Conservation (phyloP, 306 rosid genomes). For the Trifolium subterraneum region DNA sequence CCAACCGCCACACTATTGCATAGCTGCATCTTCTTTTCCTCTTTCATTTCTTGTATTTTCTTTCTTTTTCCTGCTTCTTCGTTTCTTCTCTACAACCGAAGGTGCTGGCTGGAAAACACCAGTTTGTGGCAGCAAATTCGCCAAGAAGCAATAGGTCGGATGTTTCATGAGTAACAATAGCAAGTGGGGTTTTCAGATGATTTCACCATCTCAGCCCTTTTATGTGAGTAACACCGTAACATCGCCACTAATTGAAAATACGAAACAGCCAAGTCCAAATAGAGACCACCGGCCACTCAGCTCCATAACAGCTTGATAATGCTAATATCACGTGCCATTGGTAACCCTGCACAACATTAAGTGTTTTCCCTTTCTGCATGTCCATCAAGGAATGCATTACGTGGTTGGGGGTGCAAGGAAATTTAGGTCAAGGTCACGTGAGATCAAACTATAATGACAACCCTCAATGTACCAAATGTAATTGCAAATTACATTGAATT, state of each 20-base stretch:
- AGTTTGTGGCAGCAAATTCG: background rate
- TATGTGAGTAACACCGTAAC: background rate
- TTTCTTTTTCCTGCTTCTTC: background rate
- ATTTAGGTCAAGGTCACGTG: background rate
- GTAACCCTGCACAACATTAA: background rate
- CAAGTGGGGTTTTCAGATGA: background rate
- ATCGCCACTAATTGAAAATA: background rate
- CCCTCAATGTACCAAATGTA: background rate
- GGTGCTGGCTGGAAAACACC: background rate
- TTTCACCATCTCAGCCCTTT: background rate
- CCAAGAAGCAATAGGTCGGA: background rate
- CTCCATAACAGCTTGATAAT: background rate
- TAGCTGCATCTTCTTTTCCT: background rate
- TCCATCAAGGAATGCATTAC: conserved; percentile 12
- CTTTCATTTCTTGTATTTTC: background rate
- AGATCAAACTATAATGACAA: conserved; percentile 20
- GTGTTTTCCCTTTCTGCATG: background rate
- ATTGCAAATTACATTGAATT: conserved; percentile 20
- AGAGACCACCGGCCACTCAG: background rate
- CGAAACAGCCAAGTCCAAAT: background rate
- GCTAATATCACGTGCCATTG: background rate
- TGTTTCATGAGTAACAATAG: background rate
- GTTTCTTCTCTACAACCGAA: background rate
- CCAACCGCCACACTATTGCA: background rate
- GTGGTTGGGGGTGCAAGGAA: background rate